These are phyloP conservation scores for Pneumocystis sp. DNA, from an alignment of 1,139 yeast species.

Conservation along the genomic window DNA sequence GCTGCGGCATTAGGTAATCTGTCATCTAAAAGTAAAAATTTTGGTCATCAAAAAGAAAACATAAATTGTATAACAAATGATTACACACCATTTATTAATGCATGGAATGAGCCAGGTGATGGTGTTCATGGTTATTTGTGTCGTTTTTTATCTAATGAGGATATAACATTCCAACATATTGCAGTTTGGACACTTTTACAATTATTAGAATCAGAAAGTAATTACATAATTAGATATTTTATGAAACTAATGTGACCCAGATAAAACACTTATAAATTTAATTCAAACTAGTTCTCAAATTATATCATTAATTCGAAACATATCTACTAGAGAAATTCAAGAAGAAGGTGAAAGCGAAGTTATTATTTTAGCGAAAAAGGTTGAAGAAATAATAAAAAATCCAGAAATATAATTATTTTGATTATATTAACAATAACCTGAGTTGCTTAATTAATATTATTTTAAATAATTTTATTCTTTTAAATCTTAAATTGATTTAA, in stretches of 20 bases:
- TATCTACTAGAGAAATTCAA: slow-evolving; percentile 20
- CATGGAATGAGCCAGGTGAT: slow-evolving; percentile 69
- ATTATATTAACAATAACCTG: not conserved
- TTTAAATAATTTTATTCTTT: not conserved
- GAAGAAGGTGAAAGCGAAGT: slow-evolving; percentile 10
- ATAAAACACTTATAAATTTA: not conserved
- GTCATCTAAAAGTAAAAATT: slow-evolving; percentile 45
- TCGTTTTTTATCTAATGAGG: slow-evolving; percentile 66
- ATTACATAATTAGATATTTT: not conserved
- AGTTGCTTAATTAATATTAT: not conserved
- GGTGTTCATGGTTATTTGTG: slow-evolving; percentile 77
- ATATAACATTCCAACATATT: slow-evolving; percentile 95
- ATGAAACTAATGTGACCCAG: slow-evolving; percentile 8
- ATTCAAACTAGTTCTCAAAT: not conserved
- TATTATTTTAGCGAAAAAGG: slow-evolving; percentile 5
- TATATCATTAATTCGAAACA: slow-evolving; percentile 16
- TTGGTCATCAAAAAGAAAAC: not conserved
- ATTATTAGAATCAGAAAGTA: slow-evolving; percentile 71
- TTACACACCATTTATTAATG: slow-evolving; percentile 61
- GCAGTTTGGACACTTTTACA: slow-evolving; percentile 96
- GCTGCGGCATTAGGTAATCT: slow-evolving; percentile 96
- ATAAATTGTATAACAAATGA: slow-evolving; percentile 37
- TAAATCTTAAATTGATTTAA: not conserved
- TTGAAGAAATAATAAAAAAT: slow-evolving; percentile 4
- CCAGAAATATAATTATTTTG: not conserved